phyloP scores from a whole-genome alignment of 441 rosid genomes.

The Erysimum pusillum region DNA sequence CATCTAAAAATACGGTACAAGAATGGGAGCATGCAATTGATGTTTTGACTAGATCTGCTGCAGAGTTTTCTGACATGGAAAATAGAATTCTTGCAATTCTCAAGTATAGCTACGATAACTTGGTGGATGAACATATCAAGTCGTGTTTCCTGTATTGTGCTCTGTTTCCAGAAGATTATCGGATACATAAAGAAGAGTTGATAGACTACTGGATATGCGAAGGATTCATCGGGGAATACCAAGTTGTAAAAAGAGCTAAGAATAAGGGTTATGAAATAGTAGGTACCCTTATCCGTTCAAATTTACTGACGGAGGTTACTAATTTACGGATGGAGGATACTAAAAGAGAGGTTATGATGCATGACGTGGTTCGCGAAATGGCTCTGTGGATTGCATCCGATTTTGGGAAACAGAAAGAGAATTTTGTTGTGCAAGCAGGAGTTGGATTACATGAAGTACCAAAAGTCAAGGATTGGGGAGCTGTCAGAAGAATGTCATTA shows the following conservation, averaged over 20 bases:
- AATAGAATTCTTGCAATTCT: slow-evolving; percentile 36
- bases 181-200: neutral
- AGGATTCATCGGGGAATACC: slow-evolving; percentile 11
- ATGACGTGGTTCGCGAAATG: slow-evolving; percentile 52
- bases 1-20: slow-evolving; percentile 11
- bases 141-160: slow-evolving; percentile 47
- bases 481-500: slow-evolving; percentile 41
- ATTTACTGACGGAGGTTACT: slow-evolving; percentile 42
- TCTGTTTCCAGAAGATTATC: slow-evolving; percentile 12
- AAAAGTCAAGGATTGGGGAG: slow-evolving; percentile 26
- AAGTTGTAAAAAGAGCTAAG: neutral
- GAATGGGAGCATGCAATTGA: slow-evolving; percentile 45
- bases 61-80: slow-evolving; percentile 23
- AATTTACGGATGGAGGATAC: too few species aligned
- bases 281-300: slow-evolving; percentile 34
- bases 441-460: slow-evolving; percentile 32
- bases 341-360: neutral
- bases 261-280: slow-evolving; percentile 41
- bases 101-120: slow-evolving; percentile 48
- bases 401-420: slow-evolving; percentile 26
- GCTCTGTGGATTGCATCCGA: slow-evolving; percentile 51
- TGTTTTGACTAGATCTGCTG: neutral
- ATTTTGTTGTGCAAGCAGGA: slow-evolving; percentile 39
- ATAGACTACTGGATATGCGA: slow-evolving; percentile 15
- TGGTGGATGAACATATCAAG: slow-evolving; percentile 17